Percentiles rank a stretch among this genome's conserved stretches.
Conservation (phyloP, 2,329 filamentous ascomycete genomes). For the Talaromyces marneffei region DNA sequence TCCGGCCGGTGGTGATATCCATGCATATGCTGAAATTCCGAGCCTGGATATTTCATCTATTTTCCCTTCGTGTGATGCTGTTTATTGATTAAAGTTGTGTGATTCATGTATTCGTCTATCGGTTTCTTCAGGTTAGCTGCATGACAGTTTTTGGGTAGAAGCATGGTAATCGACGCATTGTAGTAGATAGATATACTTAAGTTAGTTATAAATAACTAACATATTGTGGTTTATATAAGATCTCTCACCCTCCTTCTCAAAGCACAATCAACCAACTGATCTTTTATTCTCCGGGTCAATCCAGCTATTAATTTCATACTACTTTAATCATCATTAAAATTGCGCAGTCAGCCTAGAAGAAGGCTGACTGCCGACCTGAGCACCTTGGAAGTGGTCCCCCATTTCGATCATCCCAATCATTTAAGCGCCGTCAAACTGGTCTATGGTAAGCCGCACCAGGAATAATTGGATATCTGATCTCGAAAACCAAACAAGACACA, state of each 20-base stretch:
- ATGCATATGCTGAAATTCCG: background rate
- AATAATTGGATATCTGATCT: conserved; percentile 13
- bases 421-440: conserved; percentile 8
- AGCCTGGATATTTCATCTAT: background rate
- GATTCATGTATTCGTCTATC: background rate
- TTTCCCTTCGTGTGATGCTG: background rate
- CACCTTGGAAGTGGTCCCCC: background rate
- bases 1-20: background rate
- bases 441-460: conserved; percentile 3
- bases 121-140: background rate
- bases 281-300: background rate
- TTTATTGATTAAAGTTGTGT: background rate
- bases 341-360: background rate
- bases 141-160: background rate
- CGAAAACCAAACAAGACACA: conserved; percentile 7
- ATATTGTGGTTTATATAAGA: background rate
- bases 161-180: background rate
- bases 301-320: background rate
- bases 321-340: background rate
- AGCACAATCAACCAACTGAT: background rate
- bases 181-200: background rate
- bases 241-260: background rate
- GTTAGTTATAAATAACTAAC: too few relatives aligned
- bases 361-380: background rate
- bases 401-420: background rate